Evolutionary conservation across 768 basidiomycete genomes (phyloP).

Genomic region (Boletus subparvulus): DNA sequence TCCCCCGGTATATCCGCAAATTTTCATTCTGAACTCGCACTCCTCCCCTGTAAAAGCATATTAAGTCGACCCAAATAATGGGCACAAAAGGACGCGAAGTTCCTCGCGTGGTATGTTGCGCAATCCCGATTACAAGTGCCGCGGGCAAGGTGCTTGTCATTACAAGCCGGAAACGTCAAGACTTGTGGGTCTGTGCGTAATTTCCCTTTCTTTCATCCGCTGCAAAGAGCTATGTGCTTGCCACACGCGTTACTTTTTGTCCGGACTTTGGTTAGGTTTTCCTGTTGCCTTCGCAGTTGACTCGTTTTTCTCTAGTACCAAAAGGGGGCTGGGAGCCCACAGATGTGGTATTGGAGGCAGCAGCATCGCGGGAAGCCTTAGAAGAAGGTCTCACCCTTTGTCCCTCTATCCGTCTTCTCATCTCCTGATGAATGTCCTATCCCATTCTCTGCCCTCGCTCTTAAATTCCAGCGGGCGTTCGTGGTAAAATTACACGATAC

Average conservation of each 20-base stretch:
- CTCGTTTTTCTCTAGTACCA: slow-evolving; percentile 55
- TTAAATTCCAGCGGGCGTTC: slow-evolving; percentile 70
- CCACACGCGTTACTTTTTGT: background rate
- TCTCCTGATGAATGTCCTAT: slow-evolving; percentile 62
- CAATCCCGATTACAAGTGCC: slow-evolving; percentile 76
- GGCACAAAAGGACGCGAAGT: slow-evolving; percentile 72
- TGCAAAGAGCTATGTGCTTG: background rate
- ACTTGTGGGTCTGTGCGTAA: slow-evolving; percentile 86
- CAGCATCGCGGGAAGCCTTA: slow-evolving; percentile 87
- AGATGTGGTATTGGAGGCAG: slow-evolving; percentile 80
- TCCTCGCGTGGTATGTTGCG: slow-evolving; percentile 88
- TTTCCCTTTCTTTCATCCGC: slow-evolving; percentile 1
- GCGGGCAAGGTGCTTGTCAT: slow-evolving; percentile 79
- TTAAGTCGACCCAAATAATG: slow-evolving; percentile 30
- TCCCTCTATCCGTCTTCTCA: slow-evolving; percentile 70
- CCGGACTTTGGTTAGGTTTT: background rate
- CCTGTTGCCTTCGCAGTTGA: slow-evolving; percentile 3
- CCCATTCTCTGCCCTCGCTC: slow-evolving; percentile 35
- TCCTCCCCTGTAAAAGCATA: slow-evolving; percentile 3
- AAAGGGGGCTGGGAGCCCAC: slow-evolving; percentile 89
- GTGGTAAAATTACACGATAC: slow-evolving; percentile 81
- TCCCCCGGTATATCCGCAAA: background rate
- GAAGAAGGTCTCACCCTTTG: slow-evolving; percentile 95
- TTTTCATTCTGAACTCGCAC: background rate
- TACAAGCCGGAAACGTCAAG: slow-evolving; percentile 79